Percentiles rank a stretch among this genome's conserved stretches.
phyloP scores from a whole-genome alignment of 768 basidiomycete species.

The Rhodotorula graminis region DNA sequence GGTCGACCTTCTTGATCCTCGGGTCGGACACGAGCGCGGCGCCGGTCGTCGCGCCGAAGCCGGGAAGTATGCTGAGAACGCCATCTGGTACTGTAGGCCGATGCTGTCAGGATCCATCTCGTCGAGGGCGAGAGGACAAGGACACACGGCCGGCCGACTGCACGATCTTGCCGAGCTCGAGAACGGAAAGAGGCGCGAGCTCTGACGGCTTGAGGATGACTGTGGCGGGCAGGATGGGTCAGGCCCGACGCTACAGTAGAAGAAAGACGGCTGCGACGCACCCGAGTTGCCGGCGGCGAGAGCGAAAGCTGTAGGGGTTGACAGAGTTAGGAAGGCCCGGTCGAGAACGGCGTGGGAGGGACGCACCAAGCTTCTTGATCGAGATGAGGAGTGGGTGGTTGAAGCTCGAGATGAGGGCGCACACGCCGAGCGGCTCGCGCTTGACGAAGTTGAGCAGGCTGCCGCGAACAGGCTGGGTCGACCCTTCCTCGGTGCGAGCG shows the following conservation, averaged over 20 bases:
- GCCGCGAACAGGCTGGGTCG: slow-evolving; percentile 68
- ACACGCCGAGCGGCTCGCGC: slow-evolving; percentile 77
- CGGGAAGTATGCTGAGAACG: slow-evolving; percentile 69
- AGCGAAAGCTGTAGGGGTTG: background rate
- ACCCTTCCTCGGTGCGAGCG: slow-evolving; percentile 63
- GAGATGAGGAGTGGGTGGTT: slow-evolving; percentile 87
- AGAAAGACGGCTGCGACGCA: background rate
- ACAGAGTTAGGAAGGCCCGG: background rate
- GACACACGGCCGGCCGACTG: slow-evolving; percentile 61
- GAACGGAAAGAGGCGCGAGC: slow-evolving; percentile 72
- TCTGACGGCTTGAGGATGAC: slow-evolving; percentile 44
- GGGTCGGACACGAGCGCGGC: slow-evolving; percentile 63
- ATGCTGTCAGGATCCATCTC: too few species aligned
- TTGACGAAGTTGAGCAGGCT: slow-evolving; percentile 72
- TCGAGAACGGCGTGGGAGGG: background rate
- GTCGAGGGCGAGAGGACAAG: background rate
- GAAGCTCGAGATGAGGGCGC: slow-evolving; percentile 71
- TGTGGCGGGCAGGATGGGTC: background rate
- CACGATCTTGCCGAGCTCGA: slow-evolving; percentile 68
- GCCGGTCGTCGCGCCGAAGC: slow-evolving; percentile 63
- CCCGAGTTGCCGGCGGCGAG: slow-evolving; percentile 26
- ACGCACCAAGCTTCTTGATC: slow-evolving; percentile 70
- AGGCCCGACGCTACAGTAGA: slow-evolving; percentile 54
- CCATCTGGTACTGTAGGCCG: slow-evolving; percentile 77
- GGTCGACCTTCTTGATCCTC: slow-evolving; percentile 70